These are phyloP conservation scores for Psilocybe tampanensis DNA, from an alignment of 768 basidiomycete genomes.

Conservation along the genomic window DNA sequence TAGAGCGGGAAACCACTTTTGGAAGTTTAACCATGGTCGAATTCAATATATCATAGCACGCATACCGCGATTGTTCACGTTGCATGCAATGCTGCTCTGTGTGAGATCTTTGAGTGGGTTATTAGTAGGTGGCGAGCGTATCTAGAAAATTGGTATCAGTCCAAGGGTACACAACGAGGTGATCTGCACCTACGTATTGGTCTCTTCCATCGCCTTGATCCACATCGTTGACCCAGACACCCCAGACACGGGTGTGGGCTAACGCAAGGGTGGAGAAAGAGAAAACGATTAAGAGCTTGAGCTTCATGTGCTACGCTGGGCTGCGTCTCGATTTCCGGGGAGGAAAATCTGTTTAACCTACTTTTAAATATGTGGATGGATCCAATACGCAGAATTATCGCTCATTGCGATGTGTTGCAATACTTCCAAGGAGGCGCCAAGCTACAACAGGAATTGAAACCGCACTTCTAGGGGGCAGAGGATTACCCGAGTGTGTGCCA, in stretches of 20 bases:
- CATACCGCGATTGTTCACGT: conserved; percentile 33
- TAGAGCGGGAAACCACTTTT: conserved; percentile 29
- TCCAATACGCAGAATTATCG: conserved; percentile 1
- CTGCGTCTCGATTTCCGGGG: no score
- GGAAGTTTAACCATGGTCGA: neutral
- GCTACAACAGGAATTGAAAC: neutral
- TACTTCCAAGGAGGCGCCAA: neutral
- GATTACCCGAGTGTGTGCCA: neutral
- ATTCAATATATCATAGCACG: neutral
- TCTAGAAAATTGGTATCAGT: conserved; percentile 18
- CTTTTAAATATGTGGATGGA: neutral
- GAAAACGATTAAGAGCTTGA: conserved; percentile 20
- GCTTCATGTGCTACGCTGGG: no score
- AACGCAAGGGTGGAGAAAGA: conserved; percentile 23
- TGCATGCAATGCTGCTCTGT: conserved; percentile 31
- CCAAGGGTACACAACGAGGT: neutral
- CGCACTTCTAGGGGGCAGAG: neutral
- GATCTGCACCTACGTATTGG: conserved; percentile 24
- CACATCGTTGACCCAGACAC: conserved; percentile 39
- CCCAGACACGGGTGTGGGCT: conserved; percentile 37
- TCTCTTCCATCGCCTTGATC: conserved; percentile 37
- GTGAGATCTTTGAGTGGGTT: conserved; percentile 38
- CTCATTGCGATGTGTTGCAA: neutral
- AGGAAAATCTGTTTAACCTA: no score
- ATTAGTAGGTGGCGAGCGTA: conserved; percentile 39